Evolutionary conservation across 2,329 filamentous ascomycete genomes (phyloP), one percentile per base, ranked within the genome.

Genomic region (Pseudocercospora vitis): DNA sequence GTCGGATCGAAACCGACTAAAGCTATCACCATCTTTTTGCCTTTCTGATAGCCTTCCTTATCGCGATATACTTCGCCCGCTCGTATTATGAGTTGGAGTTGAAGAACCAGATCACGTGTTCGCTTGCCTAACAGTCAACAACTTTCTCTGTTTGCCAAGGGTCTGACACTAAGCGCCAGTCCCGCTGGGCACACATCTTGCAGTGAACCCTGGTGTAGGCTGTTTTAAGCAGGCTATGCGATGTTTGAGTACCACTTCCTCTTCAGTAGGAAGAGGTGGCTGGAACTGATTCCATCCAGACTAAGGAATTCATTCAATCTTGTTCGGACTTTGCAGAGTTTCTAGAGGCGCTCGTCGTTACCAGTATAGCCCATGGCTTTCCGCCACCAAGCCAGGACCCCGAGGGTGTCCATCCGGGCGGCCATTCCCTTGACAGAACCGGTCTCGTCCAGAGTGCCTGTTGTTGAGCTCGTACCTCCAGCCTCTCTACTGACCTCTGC

Each of bases 341-440:
- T 42, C 54, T 48, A 65, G 8, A 65, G 21, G 7, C 60, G 56
- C 21, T 59, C 60, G 14, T 60, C 55, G 21, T 56, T 56, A 5
- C 58, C 60, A 42, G 56, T 52, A 46, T 65, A 85, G 9, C 84
- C 83, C 86, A 89, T 89, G 0, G 78, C 84, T 44, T 73, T 78
- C 63, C 80, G 80, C 85, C 85, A 89, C 87, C 87, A 90, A 0
- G 63, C 67, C 59, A 75, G 75, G 4, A 88, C 68, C 0, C 84
- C 83, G 44, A 78, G 75, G 29, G 74, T 65, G 50, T 84, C 76
- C 85, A 89, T 88, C 14, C 75, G 70, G 23, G 70, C 70, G 0
- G 79, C 83, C 69, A 89, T 89, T 9, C 83, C 82, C 58, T 82
- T 81, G 4, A 88, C 81, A 1, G 81, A 81, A 3, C 78, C 78